Evolutionary conservation across 305 asterid species (phyloP).

Genomic region (Rubia balearica): DNA sequence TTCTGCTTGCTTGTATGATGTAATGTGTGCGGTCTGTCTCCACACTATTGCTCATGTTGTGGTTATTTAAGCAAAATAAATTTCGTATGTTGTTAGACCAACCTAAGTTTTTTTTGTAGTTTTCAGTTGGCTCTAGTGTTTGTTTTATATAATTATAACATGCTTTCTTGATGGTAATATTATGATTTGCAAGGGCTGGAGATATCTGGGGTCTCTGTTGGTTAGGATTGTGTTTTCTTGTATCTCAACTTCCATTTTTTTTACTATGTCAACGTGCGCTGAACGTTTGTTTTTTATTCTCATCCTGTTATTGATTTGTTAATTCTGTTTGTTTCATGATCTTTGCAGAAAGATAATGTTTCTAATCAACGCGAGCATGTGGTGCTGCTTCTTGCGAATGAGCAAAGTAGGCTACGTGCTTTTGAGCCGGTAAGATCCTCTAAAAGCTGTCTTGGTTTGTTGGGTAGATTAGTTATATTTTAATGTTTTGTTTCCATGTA

Average conservation of each 20-base stretch:
- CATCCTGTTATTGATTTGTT: background rate
- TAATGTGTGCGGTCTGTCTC: background rate
- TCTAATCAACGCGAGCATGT: slow-evolving; percentile 93
- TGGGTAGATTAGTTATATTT: background rate
- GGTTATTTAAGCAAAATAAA: background rate
- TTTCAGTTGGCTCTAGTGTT: background rate
- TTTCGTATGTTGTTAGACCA: background rate
- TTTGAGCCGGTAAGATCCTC: slow-evolving; percentile 69
- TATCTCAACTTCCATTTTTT: background rate
- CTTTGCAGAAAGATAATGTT: slow-evolving; percentile 76
- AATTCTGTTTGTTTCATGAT: background rate
- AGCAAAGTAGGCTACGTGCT: slow-evolving; percentile 73
- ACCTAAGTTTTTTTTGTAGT: background rate
- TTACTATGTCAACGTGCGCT: background rate
- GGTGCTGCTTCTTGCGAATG: slow-evolving; percentile 90
- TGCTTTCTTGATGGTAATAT: background rate
- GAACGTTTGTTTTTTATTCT: background rate
- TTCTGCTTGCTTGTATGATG: background rate
- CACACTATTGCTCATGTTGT: background rate
- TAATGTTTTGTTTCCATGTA: background rate
- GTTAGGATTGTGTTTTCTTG: background rate
- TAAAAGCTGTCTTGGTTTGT: background rate
- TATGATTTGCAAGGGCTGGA: background rate
- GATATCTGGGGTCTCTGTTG: background rate
- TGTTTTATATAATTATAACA: background rate